These are phyloP conservation scores for Fraxinus velutina DNA, from an alignment of 305 asterid genomes.

Conservation along the genomic window DNA sequence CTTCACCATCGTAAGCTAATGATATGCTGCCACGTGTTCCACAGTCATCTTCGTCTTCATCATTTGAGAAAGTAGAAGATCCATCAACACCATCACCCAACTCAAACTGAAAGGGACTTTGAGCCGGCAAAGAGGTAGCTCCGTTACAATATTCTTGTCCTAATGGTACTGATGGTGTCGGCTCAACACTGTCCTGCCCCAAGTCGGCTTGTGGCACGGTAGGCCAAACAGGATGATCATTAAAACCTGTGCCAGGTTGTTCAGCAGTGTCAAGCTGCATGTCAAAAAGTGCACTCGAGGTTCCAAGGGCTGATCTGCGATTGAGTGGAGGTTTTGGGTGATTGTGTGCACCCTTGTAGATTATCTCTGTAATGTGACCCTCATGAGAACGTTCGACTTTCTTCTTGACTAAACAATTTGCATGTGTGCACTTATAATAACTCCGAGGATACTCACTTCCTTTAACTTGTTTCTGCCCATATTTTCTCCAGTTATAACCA, in stretches of 20 bases:
- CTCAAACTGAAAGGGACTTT: constrained; percentile 43
- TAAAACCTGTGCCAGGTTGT: constrained; percentile 22
- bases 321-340: constrained; percentile 53
- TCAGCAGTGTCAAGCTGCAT: constrained; percentile 32
- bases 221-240: constrained; percentile 38
- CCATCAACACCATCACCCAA: constrained; percentile 54
- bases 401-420: constrained; percentile 52
- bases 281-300: constrained; percentile 29
- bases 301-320: constrained; percentile 39
- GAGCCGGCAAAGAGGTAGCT: constrained; percentile 38
- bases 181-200: constrained; percentile 50
- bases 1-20: constrained; percentile 68
- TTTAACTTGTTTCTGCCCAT: constrained; percentile 67
- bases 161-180: constrained; percentile 31
- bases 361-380: constrained; percentile 54
- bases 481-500: constrained; percentile 63
- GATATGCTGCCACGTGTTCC: constrained; percentile 68
- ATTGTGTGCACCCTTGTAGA: constrained; percentile 53
- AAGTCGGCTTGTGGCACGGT: constrained; percentile 44
- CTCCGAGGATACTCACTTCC: constrained; percentile 65
- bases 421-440: constrained; percentile 58
- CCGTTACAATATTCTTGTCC: constrained; percentile 48
- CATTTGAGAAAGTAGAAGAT: constrained; percentile 65
- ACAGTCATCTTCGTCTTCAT: constrained; percentile 55
- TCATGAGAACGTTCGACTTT: constrained; percentile 55